Base-by-base conservation (phyloP, 371 early-diverging fungal species). In the Apophysomyces ossiformis region DNA sequence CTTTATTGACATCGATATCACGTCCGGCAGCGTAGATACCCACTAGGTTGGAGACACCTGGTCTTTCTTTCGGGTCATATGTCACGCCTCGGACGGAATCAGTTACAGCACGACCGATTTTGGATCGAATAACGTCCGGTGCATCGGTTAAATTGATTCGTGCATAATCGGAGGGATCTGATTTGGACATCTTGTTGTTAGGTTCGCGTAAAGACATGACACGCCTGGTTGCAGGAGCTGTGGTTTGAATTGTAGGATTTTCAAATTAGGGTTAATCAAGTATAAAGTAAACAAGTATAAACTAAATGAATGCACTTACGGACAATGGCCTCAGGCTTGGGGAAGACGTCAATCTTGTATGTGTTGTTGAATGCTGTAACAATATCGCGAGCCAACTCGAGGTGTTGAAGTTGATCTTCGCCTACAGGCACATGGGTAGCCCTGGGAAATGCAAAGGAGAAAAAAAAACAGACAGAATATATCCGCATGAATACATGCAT, bases 361-460 rank as follows among this genome's bases (percentile, higher is more conserved):
- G 76, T 83, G 45, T 89, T 86, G 80, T 97, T 96, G 73, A 94
- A 93, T 13, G 84, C 72, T 6, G 70, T 63, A 1, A 91, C 94
- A 54, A 94, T 86, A 67, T 92, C 91, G 16, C 91, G 81, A 1
- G 96, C 85, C 57, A 98, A 74, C 71, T 97, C 94, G 36, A 98
- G 70, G 70, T 98, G 98, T 74, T 97, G 97, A 18, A 89, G 67
- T 69, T 98, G 97, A 73, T 98, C 98, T 47, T 94, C 95, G 35
- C 98, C 98, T 1, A 98, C 94, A 9, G 98, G 98, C 0, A 98
- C 92, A 68, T 95, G 89, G 4, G 92, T 92, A 0, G 95, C 92
- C 37, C 91, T 91, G 60, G 11, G n/a, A 45, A 37, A 26, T 26
- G 32, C 32, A 26, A 26, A 26, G 32, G 32, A 26, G 32, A 26